A percentile compares a stretch with the other conserved stretches of the same genome.
phyloP scores from a whole-genome alignment of 768 basidiomycete genomes.

The Macrolepiota dolichaula region DNA sequence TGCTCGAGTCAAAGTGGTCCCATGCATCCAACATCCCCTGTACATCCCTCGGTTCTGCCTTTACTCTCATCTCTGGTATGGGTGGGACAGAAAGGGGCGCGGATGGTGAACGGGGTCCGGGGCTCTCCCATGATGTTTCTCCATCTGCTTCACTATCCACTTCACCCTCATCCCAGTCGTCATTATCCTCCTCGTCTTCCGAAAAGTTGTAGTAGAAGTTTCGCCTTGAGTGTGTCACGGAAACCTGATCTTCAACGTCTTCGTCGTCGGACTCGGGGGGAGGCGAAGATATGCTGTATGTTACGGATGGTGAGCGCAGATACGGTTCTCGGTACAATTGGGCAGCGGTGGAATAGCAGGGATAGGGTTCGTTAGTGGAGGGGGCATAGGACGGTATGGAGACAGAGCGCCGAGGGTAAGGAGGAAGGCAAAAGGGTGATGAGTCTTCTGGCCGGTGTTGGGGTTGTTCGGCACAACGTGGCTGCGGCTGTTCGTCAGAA shows the following conservation, averaged over 20 bases:
- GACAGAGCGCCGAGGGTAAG: slow-evolving; percentile 55
- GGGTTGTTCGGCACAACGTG: slow-evolving; percentile 12
- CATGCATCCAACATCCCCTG: slow-evolving; percentile 66
- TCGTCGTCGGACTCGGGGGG: slow-evolving; percentile 74
- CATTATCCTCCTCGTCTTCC: slow-evolving; percentile 22
- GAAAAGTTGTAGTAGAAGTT: slow-evolving; percentile 27
- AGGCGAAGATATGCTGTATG: slow-evolving; percentile 57
- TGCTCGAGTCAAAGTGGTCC: slow-evolving; percentile 55
- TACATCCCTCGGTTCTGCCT: slow-evolving; percentile 60
- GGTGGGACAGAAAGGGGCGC: slow-evolving; percentile 35
- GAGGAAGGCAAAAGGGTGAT: slow-evolving; percentile 46
- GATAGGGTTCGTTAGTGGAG: slow-evolving; percentile 33
- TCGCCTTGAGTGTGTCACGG: slow-evolving; percentile 33
- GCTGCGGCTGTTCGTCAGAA: slow-evolving; percentile 32
- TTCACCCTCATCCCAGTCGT: slow-evolving; percentile 39
- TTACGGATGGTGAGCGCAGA: slow-evolving; percentile 58
- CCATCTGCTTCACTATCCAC: slow-evolving; percentile 56
- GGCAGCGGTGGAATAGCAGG: slow-evolving; percentile 22
- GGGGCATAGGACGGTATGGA: slow-evolving; percentile 57
- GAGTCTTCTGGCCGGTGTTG: slow-evolving; percentile 28
- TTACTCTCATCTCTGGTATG: slow-evolving; percentile 37
- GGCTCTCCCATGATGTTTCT: slow-evolving; percentile 61
- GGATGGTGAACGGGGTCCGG: slow-evolving; percentile 61
- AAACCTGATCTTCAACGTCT: slow-evolving; percentile 36
- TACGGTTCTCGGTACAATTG: slow-evolving; percentile 25